phyloP scores from a whole-genome alignment of 1,284 basidiomycete species.

The Cerioporus squamosus region DNA sequence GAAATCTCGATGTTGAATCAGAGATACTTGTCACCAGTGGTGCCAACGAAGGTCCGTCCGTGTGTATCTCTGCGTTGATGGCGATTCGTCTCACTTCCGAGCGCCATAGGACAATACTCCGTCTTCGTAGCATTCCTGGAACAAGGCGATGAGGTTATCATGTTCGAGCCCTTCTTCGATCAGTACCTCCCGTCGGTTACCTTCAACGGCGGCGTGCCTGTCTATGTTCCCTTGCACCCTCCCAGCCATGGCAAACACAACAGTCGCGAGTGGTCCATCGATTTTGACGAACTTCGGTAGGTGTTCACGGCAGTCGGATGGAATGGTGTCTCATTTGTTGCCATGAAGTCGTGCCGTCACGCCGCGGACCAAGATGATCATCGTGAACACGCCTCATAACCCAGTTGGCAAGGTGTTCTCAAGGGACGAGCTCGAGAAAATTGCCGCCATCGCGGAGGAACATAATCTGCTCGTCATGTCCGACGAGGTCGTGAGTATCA shows the following conservation, averaged over 20 bases:
- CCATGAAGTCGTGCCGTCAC: constrained; percentile 72
- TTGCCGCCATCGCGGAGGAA: constrained; percentile 89
- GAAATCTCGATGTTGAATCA: constrained; percentile 80
- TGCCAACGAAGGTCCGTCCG: constrained; percentile 84
- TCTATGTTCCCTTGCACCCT: constrained; percentile 95
- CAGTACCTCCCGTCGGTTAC: constrained; percentile 93
- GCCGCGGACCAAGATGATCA: constrained; percentile 89
- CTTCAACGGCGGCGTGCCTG: constrained; percentile 92
- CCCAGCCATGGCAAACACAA: constrained; percentile 65
- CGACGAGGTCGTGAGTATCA: constrained; percentile 87
- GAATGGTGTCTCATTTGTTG: background rate
- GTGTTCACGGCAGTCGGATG: constrained; percentile 19
- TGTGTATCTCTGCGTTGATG: background rate
- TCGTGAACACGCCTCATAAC: constrained; percentile 96
- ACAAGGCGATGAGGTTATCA: constrained; percentile 94
- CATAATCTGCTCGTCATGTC: constrained; percentile 93
- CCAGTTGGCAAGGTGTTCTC: constrained; percentile 96
- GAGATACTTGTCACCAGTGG: constrained; percentile 96
- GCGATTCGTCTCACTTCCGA: background rate
- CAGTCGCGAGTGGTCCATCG: constrained; percentile 85
- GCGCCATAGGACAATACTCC: constrained; percentile 79
- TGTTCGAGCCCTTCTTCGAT: constrained; percentile 98
- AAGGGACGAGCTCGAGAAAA: constrained; percentile 78
- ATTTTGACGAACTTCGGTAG: constrained; percentile 84
- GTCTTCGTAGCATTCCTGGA: constrained; percentile 90